Base-by-base conservation (phyloP, 2,329 filamentous ascomycete species). In the Calonectria ilicicola region DNA sequence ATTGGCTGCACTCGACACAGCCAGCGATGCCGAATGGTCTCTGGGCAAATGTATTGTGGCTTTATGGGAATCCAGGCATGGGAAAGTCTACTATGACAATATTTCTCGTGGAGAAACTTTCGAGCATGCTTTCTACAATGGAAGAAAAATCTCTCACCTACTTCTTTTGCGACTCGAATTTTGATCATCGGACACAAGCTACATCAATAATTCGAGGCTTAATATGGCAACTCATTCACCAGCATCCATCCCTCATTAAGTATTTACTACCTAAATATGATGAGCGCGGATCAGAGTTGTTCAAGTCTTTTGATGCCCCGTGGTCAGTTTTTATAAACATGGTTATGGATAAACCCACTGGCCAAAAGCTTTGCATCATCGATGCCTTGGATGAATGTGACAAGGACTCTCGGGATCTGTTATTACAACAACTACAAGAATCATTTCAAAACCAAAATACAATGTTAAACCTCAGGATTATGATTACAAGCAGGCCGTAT, bases 141-240 rank as follows among this genome's bases (percentile, higher is more conserved):
- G 58, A 32, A 32, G 49, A 44, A 12, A 75, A 75, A n/a, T 75
- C 75, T 3, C 69, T 80, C 7, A 66, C 70, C 9, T 80, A 79
- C 51, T 80, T 79, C 60, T 79, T 80, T 69, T 78, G 76, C 53
- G 76, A 80, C 68, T 78, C 76, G 1, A 67, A 67, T 46, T 77
- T 72, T 60, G 74, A 78, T 5, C 29, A 32, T 32, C 29, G 29
- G 29, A 32, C 29, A 32, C 29, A 32, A 9, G 29, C 29, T 9
- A 32, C 29, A 9, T 32, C 29, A 32, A 32, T 32, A 32, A 5
- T 32, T 32, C 5, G 29, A 32, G 29, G 29, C 9, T 9, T 32
- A 32, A 5, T 32, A 5, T 32, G 29, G 29, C 29, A 32, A 32
- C 29, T 32, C 9, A 32, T 32, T 32, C 29, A 32, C 29, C 29